Base-by-base conservation (phyloP, 2,329 filamentous ascomycete genomes). In the Xylariaceae sp. region DNA sequence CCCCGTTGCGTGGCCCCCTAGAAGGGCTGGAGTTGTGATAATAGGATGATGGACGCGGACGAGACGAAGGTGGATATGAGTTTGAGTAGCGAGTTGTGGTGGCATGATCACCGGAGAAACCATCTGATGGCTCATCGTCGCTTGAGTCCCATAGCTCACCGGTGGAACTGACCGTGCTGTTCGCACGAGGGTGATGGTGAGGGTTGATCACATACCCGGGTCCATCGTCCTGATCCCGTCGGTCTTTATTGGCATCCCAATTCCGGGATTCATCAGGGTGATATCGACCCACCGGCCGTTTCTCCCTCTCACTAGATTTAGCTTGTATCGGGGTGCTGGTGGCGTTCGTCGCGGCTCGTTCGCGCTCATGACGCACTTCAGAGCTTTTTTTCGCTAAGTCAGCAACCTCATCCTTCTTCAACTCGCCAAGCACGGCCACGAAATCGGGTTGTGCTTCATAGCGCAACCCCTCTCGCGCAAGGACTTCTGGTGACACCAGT, bases 401-500 rank as follows among this genome's bases (percentile, higher is more conserved):
- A 18, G 71, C 70, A 37, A 86, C 77, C 41, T 85, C 67, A 12
- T 79, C 75, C 1, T 73, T 74, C 1, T 71, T 71, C 2, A 85
- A 70, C 13, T 77, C 71, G 4, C 83, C 83, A 0, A 86, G 73
- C 3, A 86, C 69, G 12, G 82, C 83, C 2, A 85, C 80, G 54
- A 81, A 85, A 1, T 79, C 75, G 0, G 80, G 81, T 1, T 80
- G 74, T 9, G 81, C 82, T 65, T 85, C 81, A 61, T 83, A 85
- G 9, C 82, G 76, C 19, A 82, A 74, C 12, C 79, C 76, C 3
- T 80, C 80, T 40, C 75, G 71, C 37, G 76, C 72, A 2, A 85
- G 71, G 0, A 83, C 79, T 58, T 83, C 80, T 5, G 78, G 76
- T n/a, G 80, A 83, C 8, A 85, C 74, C 0, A 83, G 71, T 1